Conservation (phyloP, 2,329 filamentous ascomycete genomes). For the Pezicula carpinea region DNA sequence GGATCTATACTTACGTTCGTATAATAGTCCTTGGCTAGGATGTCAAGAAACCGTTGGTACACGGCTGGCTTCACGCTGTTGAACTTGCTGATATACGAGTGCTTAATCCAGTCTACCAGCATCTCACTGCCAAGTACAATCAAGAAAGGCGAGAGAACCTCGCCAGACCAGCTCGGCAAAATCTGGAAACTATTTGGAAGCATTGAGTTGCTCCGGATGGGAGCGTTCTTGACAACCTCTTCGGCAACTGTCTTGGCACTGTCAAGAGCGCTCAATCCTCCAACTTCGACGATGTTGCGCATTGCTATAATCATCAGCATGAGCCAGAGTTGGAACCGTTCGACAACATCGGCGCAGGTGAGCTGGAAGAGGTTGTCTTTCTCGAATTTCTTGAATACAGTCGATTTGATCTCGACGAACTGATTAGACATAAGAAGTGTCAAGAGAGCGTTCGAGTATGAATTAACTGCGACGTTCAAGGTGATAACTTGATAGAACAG, state of each 20-base stretch:
- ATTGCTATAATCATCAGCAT: slow-evolving; percentile 96
- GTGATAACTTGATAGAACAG: slow-evolving; percentile 98
- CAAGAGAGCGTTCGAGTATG: slow-evolving; percentile 91
- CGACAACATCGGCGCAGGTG: slow-evolving; percentile 93
- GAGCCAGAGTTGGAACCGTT: slow-evolving; percentile 95
- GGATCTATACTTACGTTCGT: slow-evolving; percentile 61
- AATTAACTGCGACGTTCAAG: slow-evolving; percentile 96
- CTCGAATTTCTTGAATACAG: slow-evolving; percentile 97
- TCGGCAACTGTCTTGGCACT: slow-evolving; percentile 38
- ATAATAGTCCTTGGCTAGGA: slow-evolving; percentile 96
- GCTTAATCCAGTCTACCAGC: slow-evolving; percentile 94
- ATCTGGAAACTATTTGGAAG: slow-evolving; percentile 88
- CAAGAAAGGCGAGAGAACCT: slow-evolving; percentile 87
- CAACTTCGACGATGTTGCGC: slow-evolving; percentile 93
- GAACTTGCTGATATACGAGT: slow-evolving; percentile 97
- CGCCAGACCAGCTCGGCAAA: slow-evolving; percentile 79
- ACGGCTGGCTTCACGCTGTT: slow-evolving; percentile 93
- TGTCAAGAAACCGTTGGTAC: slow-evolving; percentile 85
- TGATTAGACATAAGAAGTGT: slow-evolving; percentile 94
- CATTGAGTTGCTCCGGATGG: slow-evolving; percentile 66
- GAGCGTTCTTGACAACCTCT: slow-evolving; percentile 47
- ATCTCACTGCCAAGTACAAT: slow-evolving; percentile 95
- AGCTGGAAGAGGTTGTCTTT: slow-evolving; percentile 97
- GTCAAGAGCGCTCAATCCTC: slow-evolving; percentile 62
- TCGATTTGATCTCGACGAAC: slow-evolving; percentile 97